These are phyloP conservation scores for Thelonectria blattea DNA, from an alignment of 2,329 filamentous ascomycete species.

Conservation along the genomic window DNA sequence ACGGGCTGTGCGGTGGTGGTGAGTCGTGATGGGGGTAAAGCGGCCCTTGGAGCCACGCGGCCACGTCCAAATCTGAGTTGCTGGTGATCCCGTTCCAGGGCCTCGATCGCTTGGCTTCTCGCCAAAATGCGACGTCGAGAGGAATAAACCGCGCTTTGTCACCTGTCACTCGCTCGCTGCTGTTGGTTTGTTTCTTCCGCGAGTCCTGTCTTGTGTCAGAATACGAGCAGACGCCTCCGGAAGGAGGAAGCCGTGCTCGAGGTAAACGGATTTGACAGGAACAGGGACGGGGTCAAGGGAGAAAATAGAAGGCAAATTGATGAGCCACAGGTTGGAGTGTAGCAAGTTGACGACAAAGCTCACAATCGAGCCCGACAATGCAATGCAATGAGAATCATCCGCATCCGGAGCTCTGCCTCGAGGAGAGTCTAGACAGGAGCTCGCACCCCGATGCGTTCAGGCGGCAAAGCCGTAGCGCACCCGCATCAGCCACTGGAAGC, in stretches of 20 bases:
- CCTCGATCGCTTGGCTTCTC: background rate
- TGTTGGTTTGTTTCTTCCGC: background rate
- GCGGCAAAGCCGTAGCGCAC: background rate
- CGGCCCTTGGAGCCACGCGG: background rate
- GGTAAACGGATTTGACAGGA: too few relatives aligned
- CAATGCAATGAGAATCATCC: background rate
- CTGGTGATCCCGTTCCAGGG: background rate
- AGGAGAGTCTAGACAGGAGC: background rate
- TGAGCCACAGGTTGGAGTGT: background rate
- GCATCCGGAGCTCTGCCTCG: background rate
- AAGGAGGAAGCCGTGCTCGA: background rate
- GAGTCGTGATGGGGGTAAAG: background rate
- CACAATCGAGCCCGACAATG: background rate
- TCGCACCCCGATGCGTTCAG: background rate
- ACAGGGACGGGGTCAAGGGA: too few relatives aligned
- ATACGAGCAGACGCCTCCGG: background rate
- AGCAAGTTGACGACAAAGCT: background rate
- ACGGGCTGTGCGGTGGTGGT: background rate
- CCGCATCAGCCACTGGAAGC: background rate
- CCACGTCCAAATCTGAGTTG: background rate
- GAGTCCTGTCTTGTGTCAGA: background rate
- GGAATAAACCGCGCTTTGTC: background rate
- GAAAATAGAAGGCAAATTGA: background rate
- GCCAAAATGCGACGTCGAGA: background rate
- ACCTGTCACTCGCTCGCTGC: background rate